Conservation (phyloP, 331 rosid species). For the Quercus phellos region DNA sequence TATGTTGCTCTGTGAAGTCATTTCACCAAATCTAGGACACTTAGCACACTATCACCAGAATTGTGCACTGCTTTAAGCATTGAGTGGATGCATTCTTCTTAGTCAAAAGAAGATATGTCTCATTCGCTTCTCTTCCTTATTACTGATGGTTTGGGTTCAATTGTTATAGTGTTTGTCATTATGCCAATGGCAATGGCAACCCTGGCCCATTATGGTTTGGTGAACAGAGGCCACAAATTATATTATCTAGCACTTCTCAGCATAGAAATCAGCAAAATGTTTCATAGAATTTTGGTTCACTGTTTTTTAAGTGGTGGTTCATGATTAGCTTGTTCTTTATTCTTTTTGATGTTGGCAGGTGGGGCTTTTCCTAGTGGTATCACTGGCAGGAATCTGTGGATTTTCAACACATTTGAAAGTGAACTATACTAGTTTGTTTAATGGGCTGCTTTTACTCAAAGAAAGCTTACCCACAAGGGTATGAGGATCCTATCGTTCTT, state of each 20-base stretch:
- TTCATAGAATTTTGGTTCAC: neutral
- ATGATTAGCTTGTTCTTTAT: neutral
- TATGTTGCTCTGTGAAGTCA: neutral
- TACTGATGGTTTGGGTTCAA: neutral
- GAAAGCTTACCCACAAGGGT: constrained; percentile 39
- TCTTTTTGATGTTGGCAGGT: constrained; percentile 9
- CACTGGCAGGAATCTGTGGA: constrained; percentile 4
- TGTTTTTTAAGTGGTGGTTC: neutral
- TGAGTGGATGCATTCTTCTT: neutral
- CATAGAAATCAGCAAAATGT: neutral
- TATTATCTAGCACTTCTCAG: neutral
- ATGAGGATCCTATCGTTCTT: constrained; percentile 67
- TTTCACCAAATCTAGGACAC: neutral
- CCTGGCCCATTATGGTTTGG: neutral
- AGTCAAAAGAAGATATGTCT: neutral
- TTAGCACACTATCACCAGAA: neutral
- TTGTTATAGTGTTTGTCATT: neutral
- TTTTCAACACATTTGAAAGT: constrained; percentile 16
- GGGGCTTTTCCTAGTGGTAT: constrained; percentile 6
- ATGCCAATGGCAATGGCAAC: neutral
- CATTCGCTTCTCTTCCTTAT: neutral
- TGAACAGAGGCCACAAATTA: neutral
- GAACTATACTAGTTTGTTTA: constrained; percentile 25
- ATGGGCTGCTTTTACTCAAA: constrained; percentile 77
- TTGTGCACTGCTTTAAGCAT: neutral